Evolutionary conservation across 129 eudicot genomes (phyloP).

Genomic region (Chrysanthemum lavandulifolium): DNA sequence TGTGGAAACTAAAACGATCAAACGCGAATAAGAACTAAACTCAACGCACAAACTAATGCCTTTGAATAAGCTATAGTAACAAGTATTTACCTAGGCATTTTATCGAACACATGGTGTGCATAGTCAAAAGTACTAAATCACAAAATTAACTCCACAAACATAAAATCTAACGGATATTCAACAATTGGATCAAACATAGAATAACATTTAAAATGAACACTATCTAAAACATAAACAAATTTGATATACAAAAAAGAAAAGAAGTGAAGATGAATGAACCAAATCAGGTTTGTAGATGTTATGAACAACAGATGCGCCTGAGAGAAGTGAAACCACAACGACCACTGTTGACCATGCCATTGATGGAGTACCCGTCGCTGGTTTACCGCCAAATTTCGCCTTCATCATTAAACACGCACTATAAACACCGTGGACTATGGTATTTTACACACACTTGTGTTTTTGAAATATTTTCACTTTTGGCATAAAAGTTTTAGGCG

Average conservation of each 20-base stretch:
- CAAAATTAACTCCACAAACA: not conserved
- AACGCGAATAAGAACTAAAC: not conserved
- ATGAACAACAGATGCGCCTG: slow-evolving; percentile 77
- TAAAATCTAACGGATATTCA: not conserved
- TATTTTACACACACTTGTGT: not conserved
- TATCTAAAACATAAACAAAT: slow-evolving; percentile 14
- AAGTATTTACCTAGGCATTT: too few relatives aligned
- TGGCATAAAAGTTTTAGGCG: not conserved
- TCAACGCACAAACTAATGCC: not conserved
- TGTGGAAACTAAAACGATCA: too few relatives aligned
- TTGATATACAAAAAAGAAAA: not conserved
- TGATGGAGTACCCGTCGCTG: slow-evolving; percentile 75
- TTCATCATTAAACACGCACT: slow-evolving; percentile 42
- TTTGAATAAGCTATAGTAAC: too few relatives aligned
- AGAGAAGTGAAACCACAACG: slow-evolving; percentile 63
- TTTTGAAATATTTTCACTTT: slow-evolving; percentile 11
- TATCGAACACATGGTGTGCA: slow-evolving; percentile 31
- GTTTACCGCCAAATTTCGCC: slow-evolving; percentile 60
- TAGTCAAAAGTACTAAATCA: not conserved
- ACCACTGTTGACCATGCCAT: slow-evolving; percentile 67
- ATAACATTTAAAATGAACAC: not conserved
- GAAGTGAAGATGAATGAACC: slow-evolving; percentile 33
- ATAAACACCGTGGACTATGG: not conserved
- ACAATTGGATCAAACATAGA: not conserved
- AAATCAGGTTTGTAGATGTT: slow-evolving; percentile 74